Evolutionary conservation across 371 early-diverging fungal genomes (phyloP), one percentile per base, ranked within the genome.

Genomic region (Lichtheimia hyalospora): DNA sequence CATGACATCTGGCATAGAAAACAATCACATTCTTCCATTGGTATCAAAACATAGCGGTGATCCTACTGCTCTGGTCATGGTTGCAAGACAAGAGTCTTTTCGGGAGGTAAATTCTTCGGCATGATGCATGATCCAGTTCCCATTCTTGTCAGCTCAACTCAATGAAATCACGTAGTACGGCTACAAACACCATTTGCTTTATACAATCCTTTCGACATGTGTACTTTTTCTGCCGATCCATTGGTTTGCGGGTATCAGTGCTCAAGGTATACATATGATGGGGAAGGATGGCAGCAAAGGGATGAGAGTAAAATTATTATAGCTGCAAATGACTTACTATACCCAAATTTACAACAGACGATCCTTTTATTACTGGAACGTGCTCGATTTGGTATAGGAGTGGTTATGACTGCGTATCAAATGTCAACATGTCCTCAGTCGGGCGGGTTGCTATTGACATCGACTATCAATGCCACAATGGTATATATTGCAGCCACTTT

Each of bases 71-170:
- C 21, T 68, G 61, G 61, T 57, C 58, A 3, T 68, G 68, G 64
- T 61, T 68, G 54, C 61, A 68, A 58, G 64, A 61, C 44, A 61
- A 68, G 42, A 64, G 58, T 14, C 61, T 64, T 34, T 68, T 68
- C 54, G 68, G 68, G 58, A 64, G 61, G 61, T 64, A 61, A 57
- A 23, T 27, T 21, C 21, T 27, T 51, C 25, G n/a, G 12, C 28
- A 49, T 27, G 49, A 50, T 25, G 43, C 21, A 12, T 15, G 12
- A 18, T 10, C 8, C 43, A 15, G 23, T 49, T 57, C 5, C 39
- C 40, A 3, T 20, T 18, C 15, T 14, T 49, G 20, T 23, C 25
- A 23, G 18, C 25, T 23, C 14, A 15, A 27, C 18, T 34, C 10
- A 34, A 8, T 34, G 8, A 34, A 34, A 10, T 16, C 20, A 3